These are phyloP conservation scores for Eimeria maxima DNA, from an alignment of 169 alveolate species.

Conservation along the genomic window DNA sequence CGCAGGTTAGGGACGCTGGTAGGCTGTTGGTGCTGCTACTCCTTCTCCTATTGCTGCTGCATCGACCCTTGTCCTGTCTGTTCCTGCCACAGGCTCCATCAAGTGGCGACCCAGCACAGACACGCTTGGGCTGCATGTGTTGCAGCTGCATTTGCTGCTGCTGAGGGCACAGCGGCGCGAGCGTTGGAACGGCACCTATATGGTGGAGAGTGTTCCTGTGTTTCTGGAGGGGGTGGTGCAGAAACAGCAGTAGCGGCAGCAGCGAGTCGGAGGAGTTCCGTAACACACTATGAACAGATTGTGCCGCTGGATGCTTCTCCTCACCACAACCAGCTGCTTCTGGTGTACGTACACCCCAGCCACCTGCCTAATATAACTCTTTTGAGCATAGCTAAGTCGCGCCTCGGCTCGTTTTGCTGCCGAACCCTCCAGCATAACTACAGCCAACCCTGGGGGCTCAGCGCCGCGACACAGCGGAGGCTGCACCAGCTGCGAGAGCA, in stretches of 20 bases:
- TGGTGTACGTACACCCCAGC: constrained; percentile 80
- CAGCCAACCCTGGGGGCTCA: constrained; percentile 33
- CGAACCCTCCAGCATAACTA: constrained; percentile 62
- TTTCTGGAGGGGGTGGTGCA: background rate
- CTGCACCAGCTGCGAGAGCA: constrained; percentile 50
- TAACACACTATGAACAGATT: constrained; percentile 34
- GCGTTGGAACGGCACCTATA: constrained; percentile 17
- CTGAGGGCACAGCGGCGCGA: constrained; percentile 66
- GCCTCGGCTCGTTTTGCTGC: constrained; percentile 63
- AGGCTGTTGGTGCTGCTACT: background rate
- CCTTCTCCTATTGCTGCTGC: background rate
- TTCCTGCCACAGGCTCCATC: constrained; percentile 27
- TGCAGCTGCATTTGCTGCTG: constrained; percentile 70
- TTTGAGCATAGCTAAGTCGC: constrained; percentile 58
- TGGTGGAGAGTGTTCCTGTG: background rate
- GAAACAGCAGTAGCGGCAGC: background rate
- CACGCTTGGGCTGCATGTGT: constrained; percentile 67
- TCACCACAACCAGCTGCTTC: constrained; percentile 74
- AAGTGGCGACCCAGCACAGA: constrained; percentile 64
- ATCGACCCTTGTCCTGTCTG: background rate
- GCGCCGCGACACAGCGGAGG: background rate
- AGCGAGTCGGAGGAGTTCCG: background rate
- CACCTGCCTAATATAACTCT: constrained; percentile 40
- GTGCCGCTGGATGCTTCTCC: constrained; percentile 47
- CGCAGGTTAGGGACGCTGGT: background rate